phyloP scores from a whole-genome alignment of 2,329 filamentous ascomycete species.

The Colletotrichum limetticola region DNA sequence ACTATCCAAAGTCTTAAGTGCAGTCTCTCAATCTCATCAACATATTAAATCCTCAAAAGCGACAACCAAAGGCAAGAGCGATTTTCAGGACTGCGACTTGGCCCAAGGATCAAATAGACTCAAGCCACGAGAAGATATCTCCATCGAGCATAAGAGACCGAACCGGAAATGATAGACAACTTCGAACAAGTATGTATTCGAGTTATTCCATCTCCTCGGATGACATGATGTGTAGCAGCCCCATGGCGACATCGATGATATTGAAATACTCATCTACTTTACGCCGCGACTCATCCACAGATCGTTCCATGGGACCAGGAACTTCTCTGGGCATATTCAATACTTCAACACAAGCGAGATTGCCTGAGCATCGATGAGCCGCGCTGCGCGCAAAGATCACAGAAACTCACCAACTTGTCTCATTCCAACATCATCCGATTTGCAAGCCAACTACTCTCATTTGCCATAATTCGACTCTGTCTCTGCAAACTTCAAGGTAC shows the following conservation, averaged over 20 bases:
- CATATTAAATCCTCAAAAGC: too few relatives aligned
- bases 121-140: too few relatives aligned
- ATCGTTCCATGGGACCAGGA: background rate
- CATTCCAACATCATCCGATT: background rate
- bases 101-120: too few relatives aligned
- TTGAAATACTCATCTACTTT: background rate
- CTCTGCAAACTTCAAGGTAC: background rate
- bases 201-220: too few relatives aligned
- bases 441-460: background rate
- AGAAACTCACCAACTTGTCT: background rate
- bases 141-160: too few relatives aligned
- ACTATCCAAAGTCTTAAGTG: too few relatives aligned
- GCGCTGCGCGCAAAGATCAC: background rate
- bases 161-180: too few relatives aligned
- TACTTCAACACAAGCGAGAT: background rate
- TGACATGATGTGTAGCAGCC: too few relatives aligned
- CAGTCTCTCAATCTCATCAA: too few relatives aligned
- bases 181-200: too few relatives aligned
- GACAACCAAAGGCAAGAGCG: too few relatives aligned
- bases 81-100: too few relatives aligned
- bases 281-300: background rate
- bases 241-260: background rate
- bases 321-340: background rate
- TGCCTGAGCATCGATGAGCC: background rate
- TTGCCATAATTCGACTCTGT: background rate